Evolutionary conservation across 164 flowering plant genomes (phyloP), one percentile per base, ranked within the genome.

Genomic region (Santalum album): DNA sequence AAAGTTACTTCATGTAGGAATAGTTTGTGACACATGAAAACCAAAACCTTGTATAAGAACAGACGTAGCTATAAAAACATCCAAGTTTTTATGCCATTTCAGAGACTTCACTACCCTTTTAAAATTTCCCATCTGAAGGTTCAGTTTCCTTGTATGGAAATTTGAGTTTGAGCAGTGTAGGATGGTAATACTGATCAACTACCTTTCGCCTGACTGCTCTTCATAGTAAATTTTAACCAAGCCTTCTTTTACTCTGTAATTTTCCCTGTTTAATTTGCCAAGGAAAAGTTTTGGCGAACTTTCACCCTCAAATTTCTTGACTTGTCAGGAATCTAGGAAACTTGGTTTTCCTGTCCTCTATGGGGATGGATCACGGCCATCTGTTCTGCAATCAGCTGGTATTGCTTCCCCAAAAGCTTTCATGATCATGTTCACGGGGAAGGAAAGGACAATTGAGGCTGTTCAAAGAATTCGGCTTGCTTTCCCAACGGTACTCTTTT

Each of bases 321-420:
- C 40, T 29, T 18, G 36, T 23, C 75, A 92, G 99, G 78, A 71
- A 46, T 78, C 94, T 49, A 75, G 77, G 53, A 77, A 85, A 59
- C 80, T 73, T 65, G 99, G 99, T 39, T 89, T 92, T 64, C 96
- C 99, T 22, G 62, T 87, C 50, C 71, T 89, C 12, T 92, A 85
- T 69, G 99, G 99, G 25, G 99, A 92, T 72, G 97, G 92, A 45
- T 89, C 99, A 35, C 79, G 90, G 32, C 96, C 96, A 55, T 80
- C 82, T 26, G 99, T 92, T 61, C 63, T 89, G 71, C 96, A 84
- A 54, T 82, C 97, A 57, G 99, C 99, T 70, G 99, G 99, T 50
- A 79, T 92, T 65, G 71, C 85, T 73, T 83, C 95, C 24, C 99
- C 99, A 40, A 92, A 85, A 77, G 99, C 99, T 60, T 82, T 92